Evolutionary conservation across 2,329 filamentous ascomycete genomes (phyloP).

Genomic region (Albophoma yamanashiensis): DNA sequence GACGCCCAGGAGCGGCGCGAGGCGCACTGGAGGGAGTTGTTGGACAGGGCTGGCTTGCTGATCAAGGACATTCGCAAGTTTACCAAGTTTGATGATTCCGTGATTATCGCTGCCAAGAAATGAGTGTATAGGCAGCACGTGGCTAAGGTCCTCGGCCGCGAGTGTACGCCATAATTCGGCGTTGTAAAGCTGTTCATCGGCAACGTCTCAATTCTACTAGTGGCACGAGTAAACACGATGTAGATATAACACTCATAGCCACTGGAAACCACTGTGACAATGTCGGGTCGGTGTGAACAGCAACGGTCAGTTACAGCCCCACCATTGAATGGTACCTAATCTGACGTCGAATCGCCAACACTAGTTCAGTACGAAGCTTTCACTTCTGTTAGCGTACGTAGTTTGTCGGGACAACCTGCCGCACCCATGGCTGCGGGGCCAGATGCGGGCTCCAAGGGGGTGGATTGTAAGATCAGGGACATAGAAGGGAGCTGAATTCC

Average conservation of each 20-base stretch:
- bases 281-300: neutral
- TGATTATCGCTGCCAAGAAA: constrained; percentile 7
- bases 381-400: neutral
- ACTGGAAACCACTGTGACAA: neutral
- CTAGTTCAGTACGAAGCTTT: neutral
- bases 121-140: neutral
- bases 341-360: neutral
- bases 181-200: neutral
- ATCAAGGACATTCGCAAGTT: constrained; percentile 11
- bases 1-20: constrained; percentile 12
- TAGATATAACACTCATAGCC: neutral
- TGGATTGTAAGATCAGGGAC: no score
- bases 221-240: neutral
- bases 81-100: constrained; percentile 11
- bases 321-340: neutral
- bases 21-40: constrained; percentile 11
- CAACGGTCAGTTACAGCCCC: neutral
- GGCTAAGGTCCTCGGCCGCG: neutral
- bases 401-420: no score
- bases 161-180: neutral
- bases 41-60: constrained; percentile 9
- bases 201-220: neutral
- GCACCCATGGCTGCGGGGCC: no score
- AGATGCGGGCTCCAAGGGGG: no score
- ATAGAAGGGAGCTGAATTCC: no score